Percentiles rank a stretch among this genome's conserved stretches.
Conservation (phyloP, 768 basidiomycete species). For the Mrakia hoshinonis region DNA sequence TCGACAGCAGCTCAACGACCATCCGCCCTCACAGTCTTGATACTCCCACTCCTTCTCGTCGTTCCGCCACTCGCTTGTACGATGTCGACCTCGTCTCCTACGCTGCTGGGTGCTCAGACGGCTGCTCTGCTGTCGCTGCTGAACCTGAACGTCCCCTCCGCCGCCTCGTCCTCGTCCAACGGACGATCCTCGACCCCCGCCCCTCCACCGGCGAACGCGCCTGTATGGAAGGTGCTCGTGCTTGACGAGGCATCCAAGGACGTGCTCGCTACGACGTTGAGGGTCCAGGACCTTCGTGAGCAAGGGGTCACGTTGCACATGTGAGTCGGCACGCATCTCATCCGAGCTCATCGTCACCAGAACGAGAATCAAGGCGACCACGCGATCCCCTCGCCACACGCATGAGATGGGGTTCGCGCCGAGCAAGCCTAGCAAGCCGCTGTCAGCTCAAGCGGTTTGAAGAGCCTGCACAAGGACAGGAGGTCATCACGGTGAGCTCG, state of each 20-base stretch:
- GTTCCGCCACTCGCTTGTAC: too few species aligned
- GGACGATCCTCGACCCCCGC: constrained; percentile 30
- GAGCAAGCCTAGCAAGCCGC: too few species aligned
- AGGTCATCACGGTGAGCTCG: too few species aligned
- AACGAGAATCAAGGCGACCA: too few species aligned
- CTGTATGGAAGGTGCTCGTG: constrained; percentile 93
- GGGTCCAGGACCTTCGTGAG: constrained; percentile 93
- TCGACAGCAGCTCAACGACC: neutral
- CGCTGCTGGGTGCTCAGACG: constrained; percentile 83
- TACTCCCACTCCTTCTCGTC: neutral
- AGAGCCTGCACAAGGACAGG: too few species aligned
- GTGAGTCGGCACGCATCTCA: constrained; percentile 48
- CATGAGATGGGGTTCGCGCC: too few species aligned
- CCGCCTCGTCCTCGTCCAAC: constrained; percentile 37
- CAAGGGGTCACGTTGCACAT: constrained; percentile 96
- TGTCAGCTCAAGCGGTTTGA: too few species aligned
- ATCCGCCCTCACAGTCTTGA: neutral
- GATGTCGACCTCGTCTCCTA: neutral
- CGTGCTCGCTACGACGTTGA: constrained; percentile 83
- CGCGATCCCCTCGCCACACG: too few species aligned
- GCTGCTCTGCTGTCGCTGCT: constrained; percentile 73
- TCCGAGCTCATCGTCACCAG: too few species aligned
- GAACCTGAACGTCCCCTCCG: constrained; percentile 65
- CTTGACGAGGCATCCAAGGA: constrained; percentile 94
- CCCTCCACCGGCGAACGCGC: constrained; percentile 50